phyloP scores from a whole-genome alignment of 202 grass and related monocot genomes.

The Saccharum hybrid region DNA sequence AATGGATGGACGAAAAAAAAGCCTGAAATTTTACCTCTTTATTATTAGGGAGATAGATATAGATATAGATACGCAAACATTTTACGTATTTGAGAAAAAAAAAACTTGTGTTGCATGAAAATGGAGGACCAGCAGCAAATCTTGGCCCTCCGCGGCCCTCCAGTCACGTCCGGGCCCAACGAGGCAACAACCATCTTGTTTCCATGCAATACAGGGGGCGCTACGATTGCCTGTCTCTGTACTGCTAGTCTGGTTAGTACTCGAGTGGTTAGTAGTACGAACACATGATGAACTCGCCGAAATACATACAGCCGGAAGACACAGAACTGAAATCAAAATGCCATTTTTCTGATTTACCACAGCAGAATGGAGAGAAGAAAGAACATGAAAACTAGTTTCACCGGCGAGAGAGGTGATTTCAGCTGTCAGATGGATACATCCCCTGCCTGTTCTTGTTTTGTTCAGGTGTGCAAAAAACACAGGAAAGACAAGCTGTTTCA shows the following conservation, averaged over 20 bases:
- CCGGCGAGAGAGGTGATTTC: background rate
- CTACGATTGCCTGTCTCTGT: too few relatives aligned
- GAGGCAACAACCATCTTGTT: background rate
- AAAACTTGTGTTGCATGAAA: conserved; percentile 41
- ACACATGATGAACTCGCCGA: background rate
- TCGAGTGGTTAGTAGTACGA: background rate
- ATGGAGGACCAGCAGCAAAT: background rate
- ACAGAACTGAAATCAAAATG: background rate
- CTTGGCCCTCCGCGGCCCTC: background rate
- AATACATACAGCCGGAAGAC: background rate
- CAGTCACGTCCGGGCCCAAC: background rate
- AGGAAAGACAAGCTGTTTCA: background rate
- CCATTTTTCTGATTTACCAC: background rate
- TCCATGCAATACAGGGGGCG: background rate
- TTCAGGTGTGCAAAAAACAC: background rate
- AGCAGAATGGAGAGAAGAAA: background rate
- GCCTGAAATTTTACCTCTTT: too few relatives aligned
- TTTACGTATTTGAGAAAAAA: too few relatives aligned
- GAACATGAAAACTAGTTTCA: background rate
- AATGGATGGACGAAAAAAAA: too few relatives aligned
- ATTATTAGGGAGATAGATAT: too few relatives aligned
- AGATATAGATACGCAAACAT: too few relatives aligned
- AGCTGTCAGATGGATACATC: background rate
- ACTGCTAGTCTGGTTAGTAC: too few relatives aligned
- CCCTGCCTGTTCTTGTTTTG: background rate